phyloP scores from a whole-genome alignment of 148 eudicot species.

The Arbutus unedo region DNA sequence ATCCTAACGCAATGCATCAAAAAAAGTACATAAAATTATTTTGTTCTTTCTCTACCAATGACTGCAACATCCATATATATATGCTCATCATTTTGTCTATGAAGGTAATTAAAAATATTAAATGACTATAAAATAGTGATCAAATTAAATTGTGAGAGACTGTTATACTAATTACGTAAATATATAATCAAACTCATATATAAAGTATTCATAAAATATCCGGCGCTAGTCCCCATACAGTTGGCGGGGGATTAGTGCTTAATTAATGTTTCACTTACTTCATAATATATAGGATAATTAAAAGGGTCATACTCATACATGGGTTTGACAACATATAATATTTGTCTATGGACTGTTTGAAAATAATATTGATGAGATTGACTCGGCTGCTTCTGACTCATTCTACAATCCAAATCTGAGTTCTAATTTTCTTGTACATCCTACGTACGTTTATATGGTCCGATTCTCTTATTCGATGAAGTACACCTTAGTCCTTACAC shows the following conservation, averaged over 20 bases:
- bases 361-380: not conserved
- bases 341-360: not conserved
- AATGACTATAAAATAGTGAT: no score
- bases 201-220: no score
- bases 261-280: not conserved
- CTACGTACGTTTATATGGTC: not conserved
- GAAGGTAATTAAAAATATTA: no score
- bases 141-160: no score
- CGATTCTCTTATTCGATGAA: not conserved
- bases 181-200: no score
- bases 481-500: not conserved
- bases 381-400: not conserved
- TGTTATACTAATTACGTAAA: no score
- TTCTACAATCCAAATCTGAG: not conserved
- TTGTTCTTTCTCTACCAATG: no score
- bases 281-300: not conserved
- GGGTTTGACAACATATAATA: not conserved
- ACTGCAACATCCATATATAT: no score
- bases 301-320: not conserved
- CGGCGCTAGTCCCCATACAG: no score
- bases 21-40: no score
- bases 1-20: no score
- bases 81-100: no score
- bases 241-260: not conserved
- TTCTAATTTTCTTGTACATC: not conserved